Evolutionary conservation across 2,329 filamentous ascomycete species (phyloP), one percentile per base, ranked within the genome.

Genomic region (Lasiodiplodia hormozganensis): DNA sequence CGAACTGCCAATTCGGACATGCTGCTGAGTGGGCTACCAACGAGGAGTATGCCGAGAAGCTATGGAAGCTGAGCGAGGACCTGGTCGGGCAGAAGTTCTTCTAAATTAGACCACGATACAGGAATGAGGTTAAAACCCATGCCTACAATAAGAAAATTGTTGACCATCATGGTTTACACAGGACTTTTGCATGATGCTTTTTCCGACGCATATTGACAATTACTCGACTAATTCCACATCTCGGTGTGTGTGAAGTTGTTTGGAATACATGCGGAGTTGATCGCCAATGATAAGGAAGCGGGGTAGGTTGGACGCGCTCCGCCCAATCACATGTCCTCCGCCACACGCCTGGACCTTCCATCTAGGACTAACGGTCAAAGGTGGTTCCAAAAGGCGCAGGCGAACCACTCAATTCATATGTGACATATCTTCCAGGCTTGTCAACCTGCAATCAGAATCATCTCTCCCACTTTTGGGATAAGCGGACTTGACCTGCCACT

Each of bases 261-360:
- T 47, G n/a, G 43, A n/a, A 10, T 11, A n/a, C 6, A 21, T 14
- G 43, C 18, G 18, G 43, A 11, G 11, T 38, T 23, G 54, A 57
- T 57, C 54, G 28, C 18, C 54, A 36, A 57, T 38, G 54, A 57
- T 57, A 57, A 57, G 54, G 10, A 38, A 57, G 54, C 54, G 54
- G 54, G 54, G 54, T 57, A 18, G 31, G 53, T 57, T 14, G 12
- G 28, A 23, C 23, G 18, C 8, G 16, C 8, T 4, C 14, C 31
- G 31, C 36, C 54, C 54, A 57, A 57, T 57, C n/a, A 21, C 10
- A 57, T 21, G 18, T 23, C 4, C 25, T 4, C 21, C 18, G 8
- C 54, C n/a, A 21, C 11, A 57, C 54, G 54, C 31, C 31, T 57
- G 54, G 54, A 57, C 54, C 54, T 57, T 57, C 54, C 54, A 38